Evolutionary conservation across 306 rosid species (phyloP).

Genomic region (Spatholobus suberectus): DNA sequence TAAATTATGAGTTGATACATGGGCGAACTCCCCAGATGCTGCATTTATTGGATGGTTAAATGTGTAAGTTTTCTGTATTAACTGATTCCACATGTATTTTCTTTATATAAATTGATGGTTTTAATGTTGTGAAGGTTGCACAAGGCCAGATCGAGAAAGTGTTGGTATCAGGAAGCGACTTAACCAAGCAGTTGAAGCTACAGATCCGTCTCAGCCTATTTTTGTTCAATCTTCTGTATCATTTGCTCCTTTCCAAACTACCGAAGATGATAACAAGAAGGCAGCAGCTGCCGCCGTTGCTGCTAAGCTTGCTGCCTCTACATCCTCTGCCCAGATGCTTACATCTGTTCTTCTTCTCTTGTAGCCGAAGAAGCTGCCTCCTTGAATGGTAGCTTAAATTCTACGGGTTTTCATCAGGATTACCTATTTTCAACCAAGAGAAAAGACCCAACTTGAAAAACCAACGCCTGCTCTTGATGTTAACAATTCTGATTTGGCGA

Average conservation of each 20-base stretch:
- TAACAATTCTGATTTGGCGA: slow-evolving; percentile 56
- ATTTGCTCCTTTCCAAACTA: slow-evolving; percentile 58
- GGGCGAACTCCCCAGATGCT: background rate
- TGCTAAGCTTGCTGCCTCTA: slow-evolving; percentile 93
- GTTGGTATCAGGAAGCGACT: slow-evolving; percentile 59
- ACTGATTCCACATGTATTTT: background rate
- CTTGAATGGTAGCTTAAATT: slow-evolving; percentile 55
- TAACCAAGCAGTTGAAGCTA: slow-evolving; percentile 54
- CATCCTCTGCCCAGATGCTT: slow-evolving; percentile 93
- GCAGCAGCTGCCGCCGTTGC: slow-evolving; percentile 90
- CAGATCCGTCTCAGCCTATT: slow-evolving; percentile 51
- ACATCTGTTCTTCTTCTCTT: slow-evolving; percentile 87
- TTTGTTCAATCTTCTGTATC: slow-evolving; percentile 55
- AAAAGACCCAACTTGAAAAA: slow-evolving; percentile 82
- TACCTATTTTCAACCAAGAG: slow-evolving; percentile 65
- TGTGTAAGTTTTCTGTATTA: background rate
- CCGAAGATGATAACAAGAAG: slow-evolving; percentile 84
- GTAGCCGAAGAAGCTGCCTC: slow-evolving; percentile 98
- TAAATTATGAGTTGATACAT: background rate
- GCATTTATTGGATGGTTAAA: background rate
- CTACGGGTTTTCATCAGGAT: slow-evolving; percentile 63
- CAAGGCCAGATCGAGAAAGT: slow-evolving; percentile 69
- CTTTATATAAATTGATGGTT: slow-evolving; percentile 12
- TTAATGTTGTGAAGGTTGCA: slow-evolving; percentile 62
- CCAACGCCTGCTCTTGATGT: slow-evolving; percentile 59